Conservation (phyloP, 352 stramenopile genomes). For the Thalassiosira ordinaria region DNA sequence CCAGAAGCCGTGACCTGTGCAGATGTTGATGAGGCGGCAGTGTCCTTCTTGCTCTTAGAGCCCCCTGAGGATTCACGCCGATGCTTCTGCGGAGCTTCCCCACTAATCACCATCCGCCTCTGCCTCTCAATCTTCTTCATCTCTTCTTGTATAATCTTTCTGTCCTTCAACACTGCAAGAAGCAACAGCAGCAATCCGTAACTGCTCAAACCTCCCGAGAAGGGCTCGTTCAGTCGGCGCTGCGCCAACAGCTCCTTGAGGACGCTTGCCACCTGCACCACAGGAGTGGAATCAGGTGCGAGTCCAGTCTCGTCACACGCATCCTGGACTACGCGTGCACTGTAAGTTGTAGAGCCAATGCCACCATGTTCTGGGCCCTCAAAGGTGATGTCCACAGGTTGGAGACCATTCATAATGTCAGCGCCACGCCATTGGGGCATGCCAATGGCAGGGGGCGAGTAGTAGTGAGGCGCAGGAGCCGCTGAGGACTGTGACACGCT, state of each 20-base stretch:
- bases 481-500: constrained; percentile 13
- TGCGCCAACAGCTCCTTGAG: constrained; percentile 87
- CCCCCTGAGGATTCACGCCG: no score
- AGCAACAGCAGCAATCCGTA: constrained; percentile 85
- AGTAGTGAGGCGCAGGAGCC: constrained; percentile 37
- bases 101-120: constrained; percentile 38
- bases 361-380: constrained; percentile 87
- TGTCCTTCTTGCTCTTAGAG: background rate
- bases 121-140: constrained; percentile 78
- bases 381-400: constrained; percentile 88
- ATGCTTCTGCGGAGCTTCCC: constrained; percentile 2
- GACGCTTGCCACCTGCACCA: constrained; percentile 83
- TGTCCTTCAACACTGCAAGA: constrained; percentile 78
- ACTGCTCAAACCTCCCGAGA: constrained; percentile 86
- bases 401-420: constrained; percentile 83
- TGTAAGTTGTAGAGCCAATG: constrained; percentile 82
- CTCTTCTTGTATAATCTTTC: constrained; percentile 79
- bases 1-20: background rate
- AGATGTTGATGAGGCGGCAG: background rate
- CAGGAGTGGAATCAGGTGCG: constrained; percentile 67
- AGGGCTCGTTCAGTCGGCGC: constrained; percentile 87
- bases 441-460: no score
- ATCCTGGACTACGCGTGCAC: constrained; percentile 76
- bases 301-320: constrained; percentile 75
- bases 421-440: constrained; percentile 73